Evolutionary conservation across 2,329 filamentous ascomycete genomes (phyloP).

Genomic region (Coniochaeta ligniaria): DNA sequence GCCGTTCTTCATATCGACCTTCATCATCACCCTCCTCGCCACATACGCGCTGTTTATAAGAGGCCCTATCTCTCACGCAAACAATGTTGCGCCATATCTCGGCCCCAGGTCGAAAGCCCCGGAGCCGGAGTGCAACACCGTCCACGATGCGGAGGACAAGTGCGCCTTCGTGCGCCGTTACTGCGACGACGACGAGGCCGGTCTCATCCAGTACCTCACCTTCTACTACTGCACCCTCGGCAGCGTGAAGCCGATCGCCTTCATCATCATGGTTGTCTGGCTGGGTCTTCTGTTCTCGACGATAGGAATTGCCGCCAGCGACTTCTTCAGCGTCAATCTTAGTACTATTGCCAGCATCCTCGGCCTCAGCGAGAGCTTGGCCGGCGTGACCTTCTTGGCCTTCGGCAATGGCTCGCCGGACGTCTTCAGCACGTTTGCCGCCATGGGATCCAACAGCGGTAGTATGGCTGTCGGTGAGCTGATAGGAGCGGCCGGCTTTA

Average conservation of each 20-base stretch:
- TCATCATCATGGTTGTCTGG: conserved; percentile 73
- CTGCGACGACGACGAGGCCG: conserved; percentile 84
- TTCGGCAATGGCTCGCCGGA: conserved; percentile 98
- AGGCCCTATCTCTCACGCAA: not conserved
- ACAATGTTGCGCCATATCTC: not conserved
- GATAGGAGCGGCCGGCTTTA: conserved; percentile 91
- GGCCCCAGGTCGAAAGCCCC: conserved; percentile 10
- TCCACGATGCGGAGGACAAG: conserved; percentile 71
- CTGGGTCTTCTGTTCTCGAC: conserved; percentile 87
- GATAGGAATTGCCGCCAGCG: conserved; percentile 94
- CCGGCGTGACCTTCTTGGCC: conserved; percentile 91
- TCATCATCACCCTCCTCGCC: conserved; percentile 35
- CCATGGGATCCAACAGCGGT: conserved; percentile 95
- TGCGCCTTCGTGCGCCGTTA: conserved; percentile 79
- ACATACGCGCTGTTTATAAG: conserved; percentile 1
- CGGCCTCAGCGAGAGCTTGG: conserved; percentile 91
- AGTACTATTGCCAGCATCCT: conserved; percentile 85
- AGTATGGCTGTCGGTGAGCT: conserved; percentile 93
- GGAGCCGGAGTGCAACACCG: conserved; percentile 61
- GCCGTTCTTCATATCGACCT: conserved; percentile 40
- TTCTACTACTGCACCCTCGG: conserved; percentile 82
- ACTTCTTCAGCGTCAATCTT: conserved; percentile 96
- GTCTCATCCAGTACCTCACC: conserved; percentile 78
- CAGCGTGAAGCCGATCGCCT: conserved; percentile 66
- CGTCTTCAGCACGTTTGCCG: conserved; percentile 97